Percentiles rank a stretch among this genome's conserved stretches.
Evolutionary conservation across 2,329 filamentous ascomycete species (phyloP).

Genomic region (Epichloe typhina): DNA sequence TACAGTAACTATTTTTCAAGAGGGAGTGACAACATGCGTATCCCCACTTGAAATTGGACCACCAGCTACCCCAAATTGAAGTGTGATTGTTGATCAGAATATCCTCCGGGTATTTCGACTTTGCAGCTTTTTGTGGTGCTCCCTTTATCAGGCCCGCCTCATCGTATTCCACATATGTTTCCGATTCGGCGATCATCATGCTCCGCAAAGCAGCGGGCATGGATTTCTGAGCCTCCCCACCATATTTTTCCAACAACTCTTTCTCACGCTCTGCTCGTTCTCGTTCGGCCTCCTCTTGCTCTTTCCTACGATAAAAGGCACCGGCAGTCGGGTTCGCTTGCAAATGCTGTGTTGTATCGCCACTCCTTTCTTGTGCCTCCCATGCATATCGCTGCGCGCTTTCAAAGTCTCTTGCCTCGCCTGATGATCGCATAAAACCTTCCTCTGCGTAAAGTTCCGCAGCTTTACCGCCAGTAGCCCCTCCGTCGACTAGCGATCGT

Average conservation of each 20-base stretch:
- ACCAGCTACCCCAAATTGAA: constrained; percentile 94
- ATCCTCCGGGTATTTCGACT: constrained; percentile 88
- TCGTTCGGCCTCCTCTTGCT: constrained; percentile 57
- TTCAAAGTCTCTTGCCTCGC: constrained; percentile 88
- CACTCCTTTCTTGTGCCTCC: constrained; percentile 79
- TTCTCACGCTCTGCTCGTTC: constrained; percentile 57
- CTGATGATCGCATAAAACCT: constrained; percentile 76
- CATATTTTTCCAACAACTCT: constrained; percentile 70
- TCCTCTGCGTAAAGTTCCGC: constrained; percentile 82
- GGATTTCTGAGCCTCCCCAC: constrained; percentile 44
- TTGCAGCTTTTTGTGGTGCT: constrained; percentile 59
- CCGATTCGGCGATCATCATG: constrained; percentile 63
- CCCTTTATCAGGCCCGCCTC: constrained; percentile 83
- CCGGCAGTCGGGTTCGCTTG: constrained; percentile 95
- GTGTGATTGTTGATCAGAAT: constrained; percentile 82
- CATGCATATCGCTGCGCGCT: constrained; percentile 81
- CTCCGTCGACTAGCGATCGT: constrained; percentile 74
- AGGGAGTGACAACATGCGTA: constrained; percentile 91
- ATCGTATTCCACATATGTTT: constrained; percentile 88
- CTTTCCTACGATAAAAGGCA: constrained; percentile 70
- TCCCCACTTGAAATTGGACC: constrained; percentile 89
- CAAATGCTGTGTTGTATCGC: constrained; percentile 70
- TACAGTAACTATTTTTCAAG: constrained; percentile 95
- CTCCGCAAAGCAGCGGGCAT: constrained; percentile 50
- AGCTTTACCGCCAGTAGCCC: constrained; percentile 66